These are phyloP conservation scores for Vigna radiata DNA, from an alignment of 306 rosid genomes.

Conservation along the genomic window DNA sequence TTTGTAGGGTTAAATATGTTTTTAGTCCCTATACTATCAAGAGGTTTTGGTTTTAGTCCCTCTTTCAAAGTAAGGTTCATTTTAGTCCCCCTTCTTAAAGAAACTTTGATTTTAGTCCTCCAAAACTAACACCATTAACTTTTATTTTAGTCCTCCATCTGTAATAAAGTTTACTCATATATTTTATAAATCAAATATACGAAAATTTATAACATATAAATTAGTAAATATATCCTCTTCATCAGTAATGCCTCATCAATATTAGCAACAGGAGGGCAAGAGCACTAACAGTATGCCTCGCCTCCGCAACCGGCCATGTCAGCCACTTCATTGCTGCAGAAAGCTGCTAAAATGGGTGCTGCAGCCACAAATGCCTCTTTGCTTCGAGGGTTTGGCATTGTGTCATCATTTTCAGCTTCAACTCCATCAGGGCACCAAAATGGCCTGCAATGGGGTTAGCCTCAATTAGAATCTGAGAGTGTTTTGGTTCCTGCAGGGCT, in stretches of 20 bases:
- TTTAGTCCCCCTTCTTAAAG: no score
- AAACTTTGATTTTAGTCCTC: no score
- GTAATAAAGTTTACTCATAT: no score
- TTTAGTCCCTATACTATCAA: no score
- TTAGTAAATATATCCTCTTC: constrained; percentile 49
- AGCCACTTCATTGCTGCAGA: constrained; percentile 93
- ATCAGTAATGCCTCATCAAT: constrained; percentile 66
- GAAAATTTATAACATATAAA: no score
- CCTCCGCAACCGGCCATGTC: constrained; percentile 84
- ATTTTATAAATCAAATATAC: no score
- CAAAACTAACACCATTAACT: no score
- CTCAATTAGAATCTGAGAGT: constrained; percentile 14
- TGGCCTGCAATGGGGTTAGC: constrained; percentile 12
- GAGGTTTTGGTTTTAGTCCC: no score
- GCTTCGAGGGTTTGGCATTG: constrained; percentile 80
- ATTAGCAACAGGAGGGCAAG: constrained; percentile 71
- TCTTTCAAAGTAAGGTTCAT: no score
- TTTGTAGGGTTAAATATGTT: no score
- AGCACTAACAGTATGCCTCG: constrained; percentile 62
- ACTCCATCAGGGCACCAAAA: constrained; percentile 21
- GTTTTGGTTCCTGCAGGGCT: constrained; percentile 62
- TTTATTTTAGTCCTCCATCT: no score
- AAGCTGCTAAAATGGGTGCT: constrained; percentile 93
- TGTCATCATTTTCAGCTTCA: constrained; percentile 67
- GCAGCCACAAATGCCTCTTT: constrained; percentile 74